Evolutionary conservation across 2,329 filamentous ascomycete genomes (phyloP).

Genomic region (Colletotrichum truncatum): DNA sequence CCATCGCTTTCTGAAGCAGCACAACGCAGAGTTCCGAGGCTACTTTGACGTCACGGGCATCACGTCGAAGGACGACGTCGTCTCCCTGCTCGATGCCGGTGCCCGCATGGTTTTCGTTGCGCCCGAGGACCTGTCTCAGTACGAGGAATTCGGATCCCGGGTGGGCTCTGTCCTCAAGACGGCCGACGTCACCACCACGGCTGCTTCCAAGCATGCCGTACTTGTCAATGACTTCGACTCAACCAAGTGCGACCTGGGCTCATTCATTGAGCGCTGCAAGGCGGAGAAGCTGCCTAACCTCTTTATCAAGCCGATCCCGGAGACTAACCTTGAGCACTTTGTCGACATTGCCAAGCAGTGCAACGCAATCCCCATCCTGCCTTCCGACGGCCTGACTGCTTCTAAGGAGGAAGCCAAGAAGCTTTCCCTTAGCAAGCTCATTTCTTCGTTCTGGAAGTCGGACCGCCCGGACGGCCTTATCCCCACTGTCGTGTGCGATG

Average conservation of each 20-base stretch:
- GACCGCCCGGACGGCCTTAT: conserved; percentile 87
- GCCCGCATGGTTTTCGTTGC: conserved; percentile 86
- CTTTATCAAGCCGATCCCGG: conserved; percentile 61
- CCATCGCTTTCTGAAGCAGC: conserved; percentile 56
- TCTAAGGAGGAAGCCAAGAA: conserved; percentile 68
- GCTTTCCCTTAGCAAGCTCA: conserved; percentile 75
- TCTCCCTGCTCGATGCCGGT: conserved; percentile 85
- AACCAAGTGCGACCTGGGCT: conserved; percentile 47
- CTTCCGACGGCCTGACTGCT: conserved; percentile 75
- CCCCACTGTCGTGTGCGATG: conserved; percentile 90
- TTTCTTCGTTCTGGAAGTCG: conserved; percentile 79
- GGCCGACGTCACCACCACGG: conserved; percentile 48
- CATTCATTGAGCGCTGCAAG: conserved; percentile 56
- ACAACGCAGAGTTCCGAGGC: conserved; percentile 64
- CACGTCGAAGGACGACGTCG: conserved; percentile 74
- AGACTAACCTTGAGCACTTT: conserved; percentile 55
- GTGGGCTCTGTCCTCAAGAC: conserved; percentile 62
- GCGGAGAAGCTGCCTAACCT: conserved; percentile 55
- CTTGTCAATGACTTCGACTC: conserved; percentile 63
- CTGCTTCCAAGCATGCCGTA: conserved; percentile 57
- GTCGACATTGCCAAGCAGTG: conserved; percentile 57
- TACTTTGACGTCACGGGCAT: conserved; percentile 83
- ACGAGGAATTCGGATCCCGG: conserved; percentile 64
- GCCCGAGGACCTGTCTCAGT: conserved; percentile 71
- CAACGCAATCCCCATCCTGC: conserved; percentile 76